Conservation (phyloP, 768 basidiomycete genomes). For the Austroboletus eburneus region DNA sequence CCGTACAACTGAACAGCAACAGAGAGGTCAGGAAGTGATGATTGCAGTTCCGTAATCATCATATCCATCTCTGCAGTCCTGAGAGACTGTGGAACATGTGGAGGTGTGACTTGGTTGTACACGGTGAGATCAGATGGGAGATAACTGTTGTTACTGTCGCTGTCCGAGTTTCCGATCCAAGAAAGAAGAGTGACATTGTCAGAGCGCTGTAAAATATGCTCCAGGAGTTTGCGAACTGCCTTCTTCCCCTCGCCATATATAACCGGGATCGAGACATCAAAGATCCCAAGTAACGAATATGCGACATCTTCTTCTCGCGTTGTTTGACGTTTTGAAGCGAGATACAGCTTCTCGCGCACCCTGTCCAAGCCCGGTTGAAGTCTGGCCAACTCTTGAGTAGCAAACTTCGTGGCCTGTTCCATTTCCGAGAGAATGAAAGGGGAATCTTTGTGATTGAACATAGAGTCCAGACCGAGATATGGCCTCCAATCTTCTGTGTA, state of each 20-base stretch:
- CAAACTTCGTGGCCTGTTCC: not conserved
- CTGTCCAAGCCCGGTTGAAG: slow-evolving; percentile 9
- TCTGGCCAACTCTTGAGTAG: not conserved
- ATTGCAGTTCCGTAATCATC: not conserved
- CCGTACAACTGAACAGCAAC: not conserved
- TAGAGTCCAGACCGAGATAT: not conserved
- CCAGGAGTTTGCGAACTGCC: too few species aligned
- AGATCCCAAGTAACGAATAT: slow-evolving; percentile 14
- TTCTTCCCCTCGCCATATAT: too few species aligned
- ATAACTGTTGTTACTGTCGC: too few species aligned
- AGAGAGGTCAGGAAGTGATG: not conserved
- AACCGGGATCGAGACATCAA: slow-evolving; percentile 3
- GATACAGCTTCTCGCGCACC: slow-evolving; percentile 16
- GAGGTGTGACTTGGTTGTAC: not conserved
- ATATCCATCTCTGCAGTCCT: not conserved
- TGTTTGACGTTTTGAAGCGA: slow-evolving; percentile 9
- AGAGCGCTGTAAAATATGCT: too few species aligned
- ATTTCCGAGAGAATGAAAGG: slow-evolving; percentile 6
- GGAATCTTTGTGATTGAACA: slow-evolving; percentile 9
- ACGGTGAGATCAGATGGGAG: too few species aligned
- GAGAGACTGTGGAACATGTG: not conserved
- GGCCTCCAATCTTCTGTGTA: slow-evolving; percentile 17
- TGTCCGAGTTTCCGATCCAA: too few species aligned
- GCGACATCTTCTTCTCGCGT: slow-evolving; percentile 9
- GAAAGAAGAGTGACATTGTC: too few species aligned